These are phyloP conservation scores for Boletus rufocinnamomeus DNA, from an alignment of 768 basidiomycete genomes.

Conservation along the genomic window DNA sequence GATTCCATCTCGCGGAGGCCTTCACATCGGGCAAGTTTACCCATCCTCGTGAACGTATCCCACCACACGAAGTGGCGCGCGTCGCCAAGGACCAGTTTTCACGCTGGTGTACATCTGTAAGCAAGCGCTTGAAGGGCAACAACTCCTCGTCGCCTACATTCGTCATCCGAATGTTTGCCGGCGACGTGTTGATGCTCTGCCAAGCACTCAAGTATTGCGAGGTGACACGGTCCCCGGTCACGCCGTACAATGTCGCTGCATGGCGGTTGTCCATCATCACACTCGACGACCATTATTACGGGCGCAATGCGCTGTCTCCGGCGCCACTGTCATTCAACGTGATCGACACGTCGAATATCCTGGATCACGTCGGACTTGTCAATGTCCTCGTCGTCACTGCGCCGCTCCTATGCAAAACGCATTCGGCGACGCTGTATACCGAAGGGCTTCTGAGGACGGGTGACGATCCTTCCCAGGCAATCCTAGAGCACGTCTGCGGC, in stretches of 20 bases:
- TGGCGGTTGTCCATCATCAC: conserved; percentile 28
- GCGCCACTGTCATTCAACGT: conserved; percentile 34
- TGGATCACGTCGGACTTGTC: conserved; percentile 29
- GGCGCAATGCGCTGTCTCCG: not conserved
- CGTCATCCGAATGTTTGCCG: conserved; percentile 31
- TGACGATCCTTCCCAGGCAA: conserved; percentile 11
- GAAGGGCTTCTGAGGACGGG: conserved; percentile 26
- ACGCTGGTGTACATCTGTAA: conserved; percentile 26
- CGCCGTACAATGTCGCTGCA: conserved; percentile 23
- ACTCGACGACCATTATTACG: conserved; percentile 25
- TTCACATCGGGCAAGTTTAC: conserved; percentile 16
- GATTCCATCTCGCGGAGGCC: conserved; percentile 35
- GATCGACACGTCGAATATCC: conserved; percentile 35
- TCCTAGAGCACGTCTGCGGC: conserved; percentile 23
- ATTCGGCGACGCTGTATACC: conserved; percentile 31
- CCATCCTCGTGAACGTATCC: not conserved
- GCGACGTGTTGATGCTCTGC: conserved; percentile 32
- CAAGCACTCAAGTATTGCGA: conserved; percentile 22
- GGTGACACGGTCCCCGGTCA: conserved; percentile 7
- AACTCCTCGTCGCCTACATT: conserved; percentile 21
- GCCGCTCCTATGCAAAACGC: conserved; percentile 23
- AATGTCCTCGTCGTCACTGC: conserved; percentile 27
- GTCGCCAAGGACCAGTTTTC: conserved; percentile 28
- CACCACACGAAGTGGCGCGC: conserved; percentile 10
- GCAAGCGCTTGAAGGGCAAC: conserved; percentile 13